Conservation (phyloP, 495 filamentous ascomycete species). For the Penicillium lividum region DNA sequence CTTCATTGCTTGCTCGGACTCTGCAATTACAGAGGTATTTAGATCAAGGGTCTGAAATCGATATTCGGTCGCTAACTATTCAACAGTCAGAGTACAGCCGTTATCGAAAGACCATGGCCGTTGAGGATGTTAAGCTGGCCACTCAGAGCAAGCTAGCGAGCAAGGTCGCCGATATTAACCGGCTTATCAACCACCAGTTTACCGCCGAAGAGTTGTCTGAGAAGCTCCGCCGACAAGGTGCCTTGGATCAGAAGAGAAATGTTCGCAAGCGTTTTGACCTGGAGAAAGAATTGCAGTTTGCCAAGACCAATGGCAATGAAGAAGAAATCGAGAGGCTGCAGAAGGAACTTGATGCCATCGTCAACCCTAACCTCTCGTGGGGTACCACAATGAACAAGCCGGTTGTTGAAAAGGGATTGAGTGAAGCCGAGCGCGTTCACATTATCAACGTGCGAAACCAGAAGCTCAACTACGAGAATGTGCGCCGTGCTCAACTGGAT, state of each 20-base stretch:
- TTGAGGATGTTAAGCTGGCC: constrained; percentile 71
- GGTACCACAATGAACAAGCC: constrained; percentile 57
- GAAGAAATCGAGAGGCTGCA: constrained; percentile 60
- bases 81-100: constrained; percentile 73
- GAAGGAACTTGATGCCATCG: constrained; percentile 65
- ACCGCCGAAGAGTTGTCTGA: constrained; percentile 75
- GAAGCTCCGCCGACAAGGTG: constrained; percentile 70
- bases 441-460: constrained; percentile 77
- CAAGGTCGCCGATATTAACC: constrained; percentile 82
- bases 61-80: constrained; percentile 26
- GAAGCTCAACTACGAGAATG: constrained; percentile 72
- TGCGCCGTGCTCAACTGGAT: constrained; percentile 80
- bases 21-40: constrained; percentile 68
- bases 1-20: constrained; percentile 80
- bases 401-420: constrained; percentile 39
- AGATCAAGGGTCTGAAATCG: not conserved
- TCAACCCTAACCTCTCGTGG: constrained; percentile 68
- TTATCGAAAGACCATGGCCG: constrained; percentile 72
- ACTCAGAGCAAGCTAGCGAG: constrained; percentile 60
- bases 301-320: constrained; percentile 61
- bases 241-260: constrained; percentile 59
- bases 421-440: constrained; percentile 73
- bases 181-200: constrained; percentile 73
- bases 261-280: constrained; percentile 64
- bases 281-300: constrained; percentile 61